These are phyloP conservation scores for Fusarium hostae DNA, from an alignment of 2,329 filamentous ascomycete genomes.

Conservation along the genomic window DNA sequence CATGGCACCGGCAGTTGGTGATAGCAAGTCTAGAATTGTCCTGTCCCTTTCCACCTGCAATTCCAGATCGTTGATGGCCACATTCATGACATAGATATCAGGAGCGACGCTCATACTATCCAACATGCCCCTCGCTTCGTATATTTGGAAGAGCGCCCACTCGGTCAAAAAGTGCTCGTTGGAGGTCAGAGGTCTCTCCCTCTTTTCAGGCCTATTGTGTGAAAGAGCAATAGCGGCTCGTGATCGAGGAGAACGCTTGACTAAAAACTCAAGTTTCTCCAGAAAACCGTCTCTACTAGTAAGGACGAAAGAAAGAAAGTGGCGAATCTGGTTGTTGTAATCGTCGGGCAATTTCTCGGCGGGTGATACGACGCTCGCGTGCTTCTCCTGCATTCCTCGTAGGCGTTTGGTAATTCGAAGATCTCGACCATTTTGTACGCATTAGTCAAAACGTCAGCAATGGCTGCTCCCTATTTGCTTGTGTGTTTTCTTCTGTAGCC, in stretches of 20 bases:
- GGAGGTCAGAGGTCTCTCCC: not conserved
- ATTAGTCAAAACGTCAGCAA: not conserved
- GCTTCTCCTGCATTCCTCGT: not conserved
- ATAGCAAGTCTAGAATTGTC: not conserved
- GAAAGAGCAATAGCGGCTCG: not conserved
- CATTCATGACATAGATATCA: not conserved
- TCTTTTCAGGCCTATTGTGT: not conserved
- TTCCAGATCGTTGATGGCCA: not conserved
- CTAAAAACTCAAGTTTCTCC: accelerated
- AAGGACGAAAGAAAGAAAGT: not conserved
- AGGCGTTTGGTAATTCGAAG: not conserved
- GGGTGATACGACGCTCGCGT: not conserved
- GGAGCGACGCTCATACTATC: accelerated
- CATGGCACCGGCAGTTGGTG: not conserved
- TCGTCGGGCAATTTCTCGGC: not conserved
- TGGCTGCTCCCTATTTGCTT: not conserved
- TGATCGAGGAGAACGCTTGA: not conserved
- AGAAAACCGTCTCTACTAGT: not conserved
- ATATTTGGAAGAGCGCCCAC: not conserved
- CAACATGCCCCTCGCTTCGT: not conserved
- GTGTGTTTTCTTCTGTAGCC: not conserved
- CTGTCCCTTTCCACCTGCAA: not conserved
- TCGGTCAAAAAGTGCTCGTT: not conserved
- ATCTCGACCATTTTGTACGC: not conserved
- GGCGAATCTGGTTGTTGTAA: not conserved